These are phyloP conservation scores for Neurospora sp. DNA, from an alignment of 495 filamentous ascomycete species.

Conservation along the genomic window DNA sequence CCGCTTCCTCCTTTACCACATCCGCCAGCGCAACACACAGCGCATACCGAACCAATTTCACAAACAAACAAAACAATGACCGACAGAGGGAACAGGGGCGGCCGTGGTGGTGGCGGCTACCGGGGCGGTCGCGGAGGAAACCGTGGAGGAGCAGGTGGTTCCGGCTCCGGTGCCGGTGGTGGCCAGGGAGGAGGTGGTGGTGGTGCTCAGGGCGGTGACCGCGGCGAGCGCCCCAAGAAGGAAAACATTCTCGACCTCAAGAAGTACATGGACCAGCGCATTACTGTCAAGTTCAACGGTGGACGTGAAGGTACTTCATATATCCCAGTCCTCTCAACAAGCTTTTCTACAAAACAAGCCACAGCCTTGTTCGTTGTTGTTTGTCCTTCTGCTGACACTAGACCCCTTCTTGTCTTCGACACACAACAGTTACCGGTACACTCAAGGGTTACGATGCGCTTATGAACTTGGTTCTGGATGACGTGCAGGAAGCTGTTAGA, in stretches of 20 bases:
- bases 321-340: not conserved
- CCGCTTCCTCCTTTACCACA: not conserved
- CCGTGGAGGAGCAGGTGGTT: constrained; percentile 24
- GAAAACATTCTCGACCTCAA: constrained; percentile 92
- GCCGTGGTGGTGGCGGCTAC: constrained; percentile 38
- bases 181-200: constrained; percentile 15
- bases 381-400: not conserved
- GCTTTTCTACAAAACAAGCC: not conserved
- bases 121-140: constrained; percentile 32
- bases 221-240: constrained; percentile 73
- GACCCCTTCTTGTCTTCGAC: not conserved
- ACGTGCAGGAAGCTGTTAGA: constrained; percentile 79
- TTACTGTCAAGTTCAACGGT: constrained; percentile 92
- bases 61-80: constrained; percentile 38
- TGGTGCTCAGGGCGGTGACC: constrained; percentile 22
- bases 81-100: constrained; percentile 42
- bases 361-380: not conserved
- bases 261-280: constrained; percentile 94
- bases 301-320: constrained; percentile 69
- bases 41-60: not conserved
- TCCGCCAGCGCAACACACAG: not conserved
- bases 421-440: constrained; percentile 59
- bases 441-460: constrained; percentile 94
- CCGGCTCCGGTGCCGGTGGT: constrained; percentile 28
- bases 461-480: constrained; percentile 95